Base-by-base conservation (phyloP, 805 yeast genomes). In the Yamadazyma sp. region DNA sequence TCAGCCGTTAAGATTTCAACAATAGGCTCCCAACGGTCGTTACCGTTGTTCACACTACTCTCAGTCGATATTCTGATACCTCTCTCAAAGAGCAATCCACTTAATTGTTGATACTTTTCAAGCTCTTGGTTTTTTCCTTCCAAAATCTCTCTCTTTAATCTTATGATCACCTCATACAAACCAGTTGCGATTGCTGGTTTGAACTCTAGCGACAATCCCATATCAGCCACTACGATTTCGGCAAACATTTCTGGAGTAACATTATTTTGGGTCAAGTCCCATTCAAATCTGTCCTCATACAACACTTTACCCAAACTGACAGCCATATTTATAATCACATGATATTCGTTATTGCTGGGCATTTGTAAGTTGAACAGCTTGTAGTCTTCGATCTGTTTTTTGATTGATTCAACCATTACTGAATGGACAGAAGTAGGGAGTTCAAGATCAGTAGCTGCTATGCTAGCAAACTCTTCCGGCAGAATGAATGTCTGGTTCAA, bases 211-310 rank as follows among this genome's bases (percentile, higher is more conserved):
- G 82, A 67, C 21, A 93, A 63, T 0, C 96, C 96, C 59, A 93
- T 58, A 52, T 93, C 99, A 26, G 78, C 72, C 3, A 87, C 96
- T 3, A 91, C 88, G 6, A 75, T 73, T 41, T 71, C 75, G 0
- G 98, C 95, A 67, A 93, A 93, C 37, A 64, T 64, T 56, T 89
- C 96, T 0, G 99, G 97, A 1, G 88, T 76, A 15, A 84, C 54
- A 5, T 66, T 65, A 8, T 60, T 57, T 42, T 67, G 71, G 22
- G 53, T 24, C 54, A 93, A 67, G 54, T 93, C 95, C 98, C 98
- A 91, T 61, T 93, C 98, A 47, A 93, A 83, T 57, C 84, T 84
- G 60, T 93, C 99, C 49, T 89, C 95, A 52, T 81, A 89, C 28
- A 90, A 72, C 49, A 81, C 82, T 55, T 85, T 85, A 47, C 89